Evolutionary conservation across 805 yeast species (phyloP), one percentile per base, ranked within the genome.

Genomic region (Hanseniaspora taiwanica): DNA sequence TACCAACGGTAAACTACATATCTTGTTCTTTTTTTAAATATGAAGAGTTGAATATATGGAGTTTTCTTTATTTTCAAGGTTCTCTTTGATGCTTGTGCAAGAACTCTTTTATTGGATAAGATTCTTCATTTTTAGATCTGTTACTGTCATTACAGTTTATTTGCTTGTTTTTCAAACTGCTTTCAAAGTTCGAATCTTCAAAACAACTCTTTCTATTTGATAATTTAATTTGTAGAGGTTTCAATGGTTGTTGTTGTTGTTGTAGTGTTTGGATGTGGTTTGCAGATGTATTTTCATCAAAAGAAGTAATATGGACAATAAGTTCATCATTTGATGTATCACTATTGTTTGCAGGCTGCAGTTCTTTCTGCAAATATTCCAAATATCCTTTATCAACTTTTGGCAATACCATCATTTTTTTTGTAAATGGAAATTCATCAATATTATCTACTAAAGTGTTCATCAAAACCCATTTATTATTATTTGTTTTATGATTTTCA

Each of bases 191-290:
- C n/a, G n/a, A n/a, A n/a, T n/a, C n/a, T n/a, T n/a, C n/a, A n/a
- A n/a, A n/a, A n/a, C n/a, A n/a, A 40, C 18, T 40, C 39, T 9
- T 33, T 32, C 5, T 31, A 32, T 32, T 39, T 40, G 14, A n/a
- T 17, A 13, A 20, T 24, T 9, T 36, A 36, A 17, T 19, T 18
- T n/a, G 32, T 21, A 7, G n/a, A 25, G 14, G n/a, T n/a, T n/a
- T n/a, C n/a, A n/a, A n/a, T n/a, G n/a, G n/a, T n/a, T n/a, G n/a
- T 17, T 13, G 12, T 27, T 3, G 6, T 21, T n/a, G 10, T 29
- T 12, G 5, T 5, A 6, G 6, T 21, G 9, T 27, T 35, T 21
- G 27, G 29, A 25, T 4, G 4, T 8, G n/a, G n/a, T 14, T 25
- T 13, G 5, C 10, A 4, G 4, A 13, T 8, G 5, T 7, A 8